Evolutionary conservation across 2,329 filamentous ascomycete species (phyloP), one percentile per base, ranked within the genome.

Genomic region (Fusarium agapanthi): DNA sequence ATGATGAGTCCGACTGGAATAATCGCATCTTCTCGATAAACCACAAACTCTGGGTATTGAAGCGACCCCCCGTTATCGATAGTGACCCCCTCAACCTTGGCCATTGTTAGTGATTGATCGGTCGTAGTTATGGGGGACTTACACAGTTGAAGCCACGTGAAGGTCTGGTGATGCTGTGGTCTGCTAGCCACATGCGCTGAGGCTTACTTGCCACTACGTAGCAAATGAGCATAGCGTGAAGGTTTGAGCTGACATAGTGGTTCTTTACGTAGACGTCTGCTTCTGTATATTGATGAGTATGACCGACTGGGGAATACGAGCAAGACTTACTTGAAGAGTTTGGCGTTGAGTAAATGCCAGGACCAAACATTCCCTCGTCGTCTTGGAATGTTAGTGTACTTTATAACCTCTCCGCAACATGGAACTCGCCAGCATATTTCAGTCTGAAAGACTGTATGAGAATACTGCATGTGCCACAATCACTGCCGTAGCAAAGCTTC

Each of bases 291-390:
- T 34, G 15, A 34, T 24, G 5, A 30, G 15, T 1, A 13, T 9
- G n/a, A 3, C 6, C 3, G 5, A 50, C 5, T 4, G 22, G 0
- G 6, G 7, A 24, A n/a, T 1, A 18, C 5, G 2, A 6, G 7
- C 3, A 8, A 12, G 7, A 11, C 45, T 48, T 4, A 34, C 47
- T 50, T 0, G 30, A 50, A 18, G 47, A 50, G 24, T 24, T 50
- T 20, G 16, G 30, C 10, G 30, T 50, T 14, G 47, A 34, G 22
- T 50, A 50, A 6, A 50, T 50, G 6, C 15, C 30, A 13, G 47
- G 22, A 7, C 15, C 16, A 50, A 34, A 50, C 47, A 50, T 24
- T 3, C 47, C 47, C 30, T 24, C n/a, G 8, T 24, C 7, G 15
- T 34, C 30, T 34, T 32, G 7, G 5, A 3, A 32, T 18, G 15